A percentile compares a stretch with the other conserved stretches of the same genome.
phyloP scores from a whole-genome alignment of 2,329 filamentous ascomycete genomes.

The Diplocarpon mali region DNA sequence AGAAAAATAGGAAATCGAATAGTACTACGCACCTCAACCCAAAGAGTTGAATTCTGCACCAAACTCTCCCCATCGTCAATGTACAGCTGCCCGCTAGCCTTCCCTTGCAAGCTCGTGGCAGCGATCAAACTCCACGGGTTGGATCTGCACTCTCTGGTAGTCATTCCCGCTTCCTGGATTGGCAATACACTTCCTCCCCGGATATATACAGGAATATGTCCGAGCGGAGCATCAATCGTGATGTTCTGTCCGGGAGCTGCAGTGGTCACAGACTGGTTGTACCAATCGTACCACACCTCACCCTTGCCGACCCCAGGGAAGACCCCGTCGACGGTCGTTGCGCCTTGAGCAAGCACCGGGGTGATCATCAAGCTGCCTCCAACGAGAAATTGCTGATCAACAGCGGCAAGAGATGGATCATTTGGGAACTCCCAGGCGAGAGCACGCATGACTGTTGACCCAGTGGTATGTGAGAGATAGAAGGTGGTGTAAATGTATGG shows the following conservation, averaged over 20 bases:
- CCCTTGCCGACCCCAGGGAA: slow-evolving; percentile 54
- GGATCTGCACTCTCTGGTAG: slow-evolving; percentile 49
- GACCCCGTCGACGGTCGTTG: slow-evolving; percentile 50
- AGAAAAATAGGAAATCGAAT: background rate
- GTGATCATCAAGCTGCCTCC: slow-evolving; percentile 55
- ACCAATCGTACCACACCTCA: slow-evolving; percentile 70
- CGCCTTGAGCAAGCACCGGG: slow-evolving; percentile 54
- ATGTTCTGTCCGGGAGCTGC: slow-evolving; percentile 43
- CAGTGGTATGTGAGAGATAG: slow-evolving; percentile 52
- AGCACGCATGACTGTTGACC: slow-evolving; percentile 61
- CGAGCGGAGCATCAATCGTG: slow-evolving; percentile 48
- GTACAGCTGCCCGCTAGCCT: slow-evolving; percentile 53
- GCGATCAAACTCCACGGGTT: slow-evolving; percentile 59
- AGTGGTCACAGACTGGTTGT: slow-evolving; percentile 48
- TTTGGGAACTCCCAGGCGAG: slow-evolving; percentile 65
- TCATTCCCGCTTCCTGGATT: slow-evolving; percentile 56
- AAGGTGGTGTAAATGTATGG: slow-evolving; percentile 71
- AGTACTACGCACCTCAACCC: slow-evolving; percentile 31
- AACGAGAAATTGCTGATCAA: slow-evolving; percentile 62
- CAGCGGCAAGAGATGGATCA: slow-evolving; percentile 54
- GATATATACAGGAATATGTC: slow-evolving; percentile 61
- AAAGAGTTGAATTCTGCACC: slow-evolving; percentile 41
- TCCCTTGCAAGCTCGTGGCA: slow-evolving; percentile 43
- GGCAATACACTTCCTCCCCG: slow-evolving; percentile 59
- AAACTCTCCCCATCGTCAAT: slow-evolving; percentile 66